Evolutionary conservation across 805 yeast genomes (phyloP).

Genomic region (Wickerhamiella galacta): DNA sequence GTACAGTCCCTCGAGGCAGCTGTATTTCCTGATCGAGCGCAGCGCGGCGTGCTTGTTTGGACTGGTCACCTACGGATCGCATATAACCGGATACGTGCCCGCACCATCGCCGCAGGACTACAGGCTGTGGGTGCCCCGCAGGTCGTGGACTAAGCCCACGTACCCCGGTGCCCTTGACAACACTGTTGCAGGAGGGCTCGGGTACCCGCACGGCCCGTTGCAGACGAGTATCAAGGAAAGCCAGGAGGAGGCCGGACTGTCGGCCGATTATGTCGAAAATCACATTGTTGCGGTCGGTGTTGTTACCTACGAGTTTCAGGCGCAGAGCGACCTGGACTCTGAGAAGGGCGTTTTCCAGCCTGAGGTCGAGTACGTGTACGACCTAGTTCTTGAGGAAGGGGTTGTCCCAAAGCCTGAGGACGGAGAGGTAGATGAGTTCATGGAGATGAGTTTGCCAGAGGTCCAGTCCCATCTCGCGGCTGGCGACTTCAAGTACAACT

Average conservation of each 20-base stretch:
- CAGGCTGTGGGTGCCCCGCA: slow-evolving; percentile 64
- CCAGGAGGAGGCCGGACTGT: slow-evolving; percentile 79
- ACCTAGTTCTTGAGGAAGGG: slow-evolving; percentile 36
- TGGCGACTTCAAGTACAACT: slow-evolving; percentile 76
- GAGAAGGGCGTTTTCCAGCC: slow-evolving; percentile 63
- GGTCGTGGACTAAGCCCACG: slow-evolving; percentile 66
- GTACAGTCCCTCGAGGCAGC: slow-evolving; percentile 35
- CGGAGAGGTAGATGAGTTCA: slow-evolving; percentile 62
- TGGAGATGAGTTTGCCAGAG: slow-evolving; percentile 43
- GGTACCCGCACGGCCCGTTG: slow-evolving; percentile 53
- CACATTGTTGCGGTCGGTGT: slow-evolving; percentile 42
- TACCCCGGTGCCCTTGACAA: slow-evolving; percentile 86
- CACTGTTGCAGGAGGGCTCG: slow-evolving; percentile 90
- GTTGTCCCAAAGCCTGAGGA: slow-evolving; percentile 44
- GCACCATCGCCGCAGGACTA: slow-evolving; percentile 20
- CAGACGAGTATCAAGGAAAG: slow-evolving; percentile 80
- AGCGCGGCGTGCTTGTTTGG: slow-evolving; percentile 72
- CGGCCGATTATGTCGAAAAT: slow-evolving; percentile 30
- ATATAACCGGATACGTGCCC: slow-evolving; percentile 62
- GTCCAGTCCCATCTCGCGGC: slow-evolving; percentile 32
- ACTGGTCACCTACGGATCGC: slow-evolving; percentile 79
- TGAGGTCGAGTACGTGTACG: slow-evolving; percentile 72
- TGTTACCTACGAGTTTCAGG: slow-evolving; percentile 36
- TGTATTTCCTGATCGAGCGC: slow-evolving; percentile 62
- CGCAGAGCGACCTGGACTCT: slow-evolving; percentile 18